Percentiles rank a stretch among this genome's conserved stretches.
These are phyloP conservation scores for Cucurbitaria berberidis DNA, from an alignment of 2,329 filamentous ascomycete genomes.

Conservation along the genomic window DNA sequence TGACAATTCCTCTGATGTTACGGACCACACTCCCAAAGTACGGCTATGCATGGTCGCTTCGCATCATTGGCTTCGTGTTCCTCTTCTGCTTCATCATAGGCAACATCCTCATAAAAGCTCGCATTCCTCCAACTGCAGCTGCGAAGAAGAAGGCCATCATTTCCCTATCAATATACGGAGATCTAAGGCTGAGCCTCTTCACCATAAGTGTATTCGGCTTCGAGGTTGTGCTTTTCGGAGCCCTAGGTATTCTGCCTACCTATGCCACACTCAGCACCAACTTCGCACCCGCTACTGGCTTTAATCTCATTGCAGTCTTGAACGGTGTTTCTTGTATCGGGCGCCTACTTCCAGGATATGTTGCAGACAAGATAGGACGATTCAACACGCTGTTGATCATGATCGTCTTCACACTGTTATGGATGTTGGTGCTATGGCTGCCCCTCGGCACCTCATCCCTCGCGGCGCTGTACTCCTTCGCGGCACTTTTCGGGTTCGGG, in stretches of 20 bases:
- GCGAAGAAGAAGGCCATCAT: slow-evolving; percentile 45
- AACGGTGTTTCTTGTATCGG: slow-evolving; percentile 52
- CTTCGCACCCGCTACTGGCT: slow-evolving; percentile 43
- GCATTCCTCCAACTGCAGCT: slow-evolving; percentile 37
- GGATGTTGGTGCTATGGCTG: slow-evolving; percentile 47
- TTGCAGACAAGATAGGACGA: slow-evolving; percentile 49
- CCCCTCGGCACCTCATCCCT: slow-evolving; percentile 41
- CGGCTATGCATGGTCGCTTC: slow-evolving; percentile 47
- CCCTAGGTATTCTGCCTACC: slow-evolving; percentile 49
- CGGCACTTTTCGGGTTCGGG: slow-evolving; percentile 55
- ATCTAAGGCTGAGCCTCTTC: slow-evolving; percentile 44
- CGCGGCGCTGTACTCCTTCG: slow-evolving; percentile 48
- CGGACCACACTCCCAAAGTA: slow-evolving; percentile 40
- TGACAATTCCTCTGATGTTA: slow-evolving; percentile 47
- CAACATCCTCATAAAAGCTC: slow-evolving; percentile 44
- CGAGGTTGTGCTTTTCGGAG: slow-evolving; percentile 51
- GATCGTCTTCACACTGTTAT: slow-evolving; percentile 43
- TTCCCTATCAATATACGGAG: slow-evolving; percentile 42
- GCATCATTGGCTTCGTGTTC: slow-evolving; percentile 50
- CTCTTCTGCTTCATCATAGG: slow-evolving; percentile 40
- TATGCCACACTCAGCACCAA: slow-evolving; percentile 48
- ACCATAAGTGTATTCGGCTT: slow-evolving; percentile 45
- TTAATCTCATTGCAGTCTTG: slow-evolving; percentile 48
- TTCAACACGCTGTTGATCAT: slow-evolving; percentile 52
- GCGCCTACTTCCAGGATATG: slow-evolving; percentile 48